phyloP scores from a whole-genome alignment of 306 rosid genomes.

The Dicorynia guianensis region DNA sequence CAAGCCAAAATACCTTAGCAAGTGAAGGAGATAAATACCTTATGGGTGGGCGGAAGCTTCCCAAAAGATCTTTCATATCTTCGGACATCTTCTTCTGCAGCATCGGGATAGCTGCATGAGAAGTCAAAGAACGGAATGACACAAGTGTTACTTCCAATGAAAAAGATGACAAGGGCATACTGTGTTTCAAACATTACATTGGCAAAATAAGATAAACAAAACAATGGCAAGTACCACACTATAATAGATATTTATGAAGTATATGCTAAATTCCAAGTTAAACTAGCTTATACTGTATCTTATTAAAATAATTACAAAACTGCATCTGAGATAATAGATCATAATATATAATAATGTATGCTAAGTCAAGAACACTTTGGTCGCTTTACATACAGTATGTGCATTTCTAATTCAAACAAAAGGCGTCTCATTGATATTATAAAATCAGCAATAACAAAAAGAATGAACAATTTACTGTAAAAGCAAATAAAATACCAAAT shows the following conservation, averaged over 20 bases:
- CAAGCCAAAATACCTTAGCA: constrained; percentile 1
- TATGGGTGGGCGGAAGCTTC: constrained; percentile 82
- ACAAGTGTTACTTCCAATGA: constrained; percentile 25
- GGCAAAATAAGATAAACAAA: neutral
- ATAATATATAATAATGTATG: constrained; percentile 6
- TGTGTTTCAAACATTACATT: neutral
- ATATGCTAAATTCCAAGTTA: neutral
- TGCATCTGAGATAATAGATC: neutral
- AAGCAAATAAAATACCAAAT: neutral
- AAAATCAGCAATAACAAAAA: neutral
- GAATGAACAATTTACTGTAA: neutral
- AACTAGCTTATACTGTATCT: neutral
- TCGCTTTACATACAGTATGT: neutral
- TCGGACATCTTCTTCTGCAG: constrained; percentile 87
- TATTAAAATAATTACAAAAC: neutral
- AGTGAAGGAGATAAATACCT: constrained; percentile 58
- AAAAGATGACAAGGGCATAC: neutral
- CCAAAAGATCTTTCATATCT: constrained; percentile 82
- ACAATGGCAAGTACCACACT: neutral
- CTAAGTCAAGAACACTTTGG: neutral
- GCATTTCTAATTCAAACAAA: neutral
- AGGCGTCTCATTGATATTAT: neutral
- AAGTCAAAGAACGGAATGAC: constrained; percentile 30
- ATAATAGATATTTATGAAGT: constrained; percentile 13
- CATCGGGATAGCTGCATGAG: constrained; percentile 82